A percentile compares a stretch with the other conserved stretches of the same genome.
These are phyloP conservation scores for Teratosphaeria nubilosa DNA, from an alignment of 2,329 filamentous ascomycete species.

Conservation along the genomic window DNA sequence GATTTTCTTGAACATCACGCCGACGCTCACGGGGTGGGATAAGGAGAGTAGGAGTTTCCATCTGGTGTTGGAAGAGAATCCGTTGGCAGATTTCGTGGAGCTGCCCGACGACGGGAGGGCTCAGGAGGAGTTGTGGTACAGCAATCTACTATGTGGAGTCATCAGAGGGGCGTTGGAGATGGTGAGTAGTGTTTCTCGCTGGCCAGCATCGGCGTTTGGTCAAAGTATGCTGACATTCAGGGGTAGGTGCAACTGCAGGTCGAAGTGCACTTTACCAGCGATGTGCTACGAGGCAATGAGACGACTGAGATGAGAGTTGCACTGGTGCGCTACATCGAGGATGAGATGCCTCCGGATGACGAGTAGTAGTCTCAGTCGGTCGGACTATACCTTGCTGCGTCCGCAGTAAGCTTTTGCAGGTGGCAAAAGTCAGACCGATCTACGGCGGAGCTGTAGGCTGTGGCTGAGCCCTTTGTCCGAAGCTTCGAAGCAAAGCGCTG, in stretches of 20 bases:
- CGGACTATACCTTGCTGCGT: background rate
- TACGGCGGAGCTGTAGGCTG: background rate
- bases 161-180: constrained; percentile 87
- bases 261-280: constrained; percentile 90
- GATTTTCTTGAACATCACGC: constrained; percentile 95
- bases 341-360: constrained; percentile 93
- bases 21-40: constrained; percentile 89
- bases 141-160: constrained; percentile 91
- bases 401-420: background rate
- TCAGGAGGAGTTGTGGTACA: constrained; percentile 97
- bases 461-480: no score
- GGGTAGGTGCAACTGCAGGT: constrained; percentile 84
- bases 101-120: constrained; percentile 89
- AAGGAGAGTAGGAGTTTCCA: constrained; percentile 95
- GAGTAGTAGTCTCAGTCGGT: constrained; percentile 51
- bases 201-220: background rate
- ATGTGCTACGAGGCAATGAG: constrained; percentile 85
- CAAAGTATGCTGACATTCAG: background rate
- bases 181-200: constrained; percentile 46
- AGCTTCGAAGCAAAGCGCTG: no score
- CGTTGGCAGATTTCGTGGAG: constrained; percentile 93
- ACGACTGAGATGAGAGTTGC: constrained; percentile 95
- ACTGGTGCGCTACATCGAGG: constrained; percentile 87
- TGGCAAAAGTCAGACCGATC: background rate
- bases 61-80: constrained; percentile 92